Evolutionary conservation across 2,329 filamentous ascomycete genomes (phyloP).

Genomic region (Talaromyces marneffei): DNA sequence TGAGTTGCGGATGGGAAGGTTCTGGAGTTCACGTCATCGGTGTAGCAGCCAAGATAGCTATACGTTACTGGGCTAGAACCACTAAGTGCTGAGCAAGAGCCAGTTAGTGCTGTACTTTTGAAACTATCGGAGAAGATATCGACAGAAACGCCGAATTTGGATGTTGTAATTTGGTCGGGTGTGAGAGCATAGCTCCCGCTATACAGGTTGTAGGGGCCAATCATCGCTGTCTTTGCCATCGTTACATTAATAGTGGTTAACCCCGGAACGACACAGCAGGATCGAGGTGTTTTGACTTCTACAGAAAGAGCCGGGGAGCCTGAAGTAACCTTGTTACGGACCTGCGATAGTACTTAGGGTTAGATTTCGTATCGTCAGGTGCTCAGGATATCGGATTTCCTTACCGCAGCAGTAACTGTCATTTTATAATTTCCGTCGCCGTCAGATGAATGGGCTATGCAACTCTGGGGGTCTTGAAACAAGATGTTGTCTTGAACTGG

Average conservation of each 20-base stretch:
- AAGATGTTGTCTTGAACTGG: conserved; percentile 6
- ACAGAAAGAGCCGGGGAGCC: conserved; percentile 1
- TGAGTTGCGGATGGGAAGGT: conserved; percentile 14
- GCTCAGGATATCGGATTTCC: background rate
- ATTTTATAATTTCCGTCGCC: conserved; percentile 7
- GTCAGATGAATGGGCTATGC: conserved; percentile 2
- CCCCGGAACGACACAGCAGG: conserved; percentile 9
- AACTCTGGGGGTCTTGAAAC: conserved; percentile 10
- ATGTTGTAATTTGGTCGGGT: conserved; percentile 5
- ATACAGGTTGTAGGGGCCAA: conserved; percentile 6
- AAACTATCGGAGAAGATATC: conserved; percentile 5
- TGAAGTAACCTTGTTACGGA: conserved; percentile 6
- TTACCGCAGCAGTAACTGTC: conserved; percentile 10
- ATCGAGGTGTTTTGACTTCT: conserved; percentile 9
- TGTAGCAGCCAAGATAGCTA: conserved; percentile 26
- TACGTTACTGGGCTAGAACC: conserved; percentile 3
- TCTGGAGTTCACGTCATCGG: conserved; percentile 19
- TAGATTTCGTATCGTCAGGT: background rate
- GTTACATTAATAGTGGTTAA: conserved; percentile 5
- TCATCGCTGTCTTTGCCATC: conserved; percentile 7
- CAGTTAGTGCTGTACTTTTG: conserved; percentile 9
- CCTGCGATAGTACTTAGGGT: background rate
- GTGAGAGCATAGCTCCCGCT: conserved; percentile 10
- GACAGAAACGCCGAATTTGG: conserved; percentile 10
- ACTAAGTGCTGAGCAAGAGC: conserved; percentile 6